A percentile compares a stretch with the other conserved stretches of the same genome.
These are phyloP conservation scores for Aspergillus sp. DNA, from an alignment of 2,329 filamentous ascomycete genomes.

Conservation along the genomic window DNA sequence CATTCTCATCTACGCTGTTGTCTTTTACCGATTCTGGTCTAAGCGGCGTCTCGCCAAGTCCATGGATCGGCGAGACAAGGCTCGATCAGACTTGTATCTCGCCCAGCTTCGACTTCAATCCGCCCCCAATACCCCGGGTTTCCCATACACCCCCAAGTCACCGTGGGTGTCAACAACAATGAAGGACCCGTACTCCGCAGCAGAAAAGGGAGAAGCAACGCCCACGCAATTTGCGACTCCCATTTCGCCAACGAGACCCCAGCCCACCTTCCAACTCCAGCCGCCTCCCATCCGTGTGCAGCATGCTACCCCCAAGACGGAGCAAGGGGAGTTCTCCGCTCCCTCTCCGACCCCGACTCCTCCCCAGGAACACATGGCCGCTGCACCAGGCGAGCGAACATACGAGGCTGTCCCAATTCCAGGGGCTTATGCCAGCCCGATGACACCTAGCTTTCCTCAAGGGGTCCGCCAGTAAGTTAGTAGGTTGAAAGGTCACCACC, in stretches of 20 bases:
- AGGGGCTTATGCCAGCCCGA: conserved; percentile 70
- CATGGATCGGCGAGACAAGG: conserved; percentile 93
- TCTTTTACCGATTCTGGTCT: conserved; percentile 97
- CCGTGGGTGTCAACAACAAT: conserved; percentile 44
- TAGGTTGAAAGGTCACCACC: conserved; percentile 1
- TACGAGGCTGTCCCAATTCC: conserved; percentile 90
- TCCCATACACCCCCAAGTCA: conserved; percentile 69
- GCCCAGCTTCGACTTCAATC: conserved; percentile 83
- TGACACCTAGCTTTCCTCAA: conserved; percentile 48
- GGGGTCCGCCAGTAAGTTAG: conserved; percentile 26
- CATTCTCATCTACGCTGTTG: conserved; percentile 88
- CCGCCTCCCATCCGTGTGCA: conserved; percentile 80
- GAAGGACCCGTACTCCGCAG: conserved; percentile 51
- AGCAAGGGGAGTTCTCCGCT: conserved; percentile 65
- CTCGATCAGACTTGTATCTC: conserved; percentile 92
- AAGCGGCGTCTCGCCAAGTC: conserved; percentile 95
- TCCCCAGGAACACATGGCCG: conserved; percentile 66
- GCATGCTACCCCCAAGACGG: conserved; percentile 72
- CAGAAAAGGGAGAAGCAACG: conserved; percentile 58
- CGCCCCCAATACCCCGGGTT: conserved; percentile 91
- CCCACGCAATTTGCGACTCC: conserved; percentile 62
- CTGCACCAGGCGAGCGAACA: conserved; percentile 77
- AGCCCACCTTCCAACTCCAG: conserved; percentile 79
- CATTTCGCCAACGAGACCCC: conserved; percentile 62
- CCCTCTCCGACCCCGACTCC: conserved; percentile 44